These are phyloP conservation scores for Geotrichum aggregatum DNA, from an alignment of 1,139 yeast species.

Conservation along the genomic window DNA sequence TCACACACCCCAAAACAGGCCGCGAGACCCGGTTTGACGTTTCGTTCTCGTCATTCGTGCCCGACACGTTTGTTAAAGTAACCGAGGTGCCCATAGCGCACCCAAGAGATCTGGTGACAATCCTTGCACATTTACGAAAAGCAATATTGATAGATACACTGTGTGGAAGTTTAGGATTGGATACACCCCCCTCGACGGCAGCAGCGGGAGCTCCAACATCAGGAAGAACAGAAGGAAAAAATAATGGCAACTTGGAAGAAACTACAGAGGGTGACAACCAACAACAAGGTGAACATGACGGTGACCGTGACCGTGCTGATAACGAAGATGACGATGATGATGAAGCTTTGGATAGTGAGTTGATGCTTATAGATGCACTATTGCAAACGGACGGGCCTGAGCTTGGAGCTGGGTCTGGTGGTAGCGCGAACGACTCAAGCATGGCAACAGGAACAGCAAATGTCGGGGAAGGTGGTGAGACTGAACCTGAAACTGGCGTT, in stretches of 20 bases:
- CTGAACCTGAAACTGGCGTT: no score
- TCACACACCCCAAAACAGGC: conserved; percentile 19
- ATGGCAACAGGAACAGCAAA: neutral
- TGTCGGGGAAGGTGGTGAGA: neutral
- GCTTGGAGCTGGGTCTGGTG: conserved; percentile 1
- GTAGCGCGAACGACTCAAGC: neutral
- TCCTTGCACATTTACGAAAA: conserved; percentile 25
- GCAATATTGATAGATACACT: conserved; percentile 16
- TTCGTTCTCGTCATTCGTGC: conserved; percentile 33
- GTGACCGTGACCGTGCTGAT: neutral
- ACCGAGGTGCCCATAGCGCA: conserved; percentile 36
- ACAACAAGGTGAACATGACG: neutral
- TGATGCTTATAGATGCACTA: conserved; percentile 20
- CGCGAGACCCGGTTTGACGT: conserved; percentile 27
- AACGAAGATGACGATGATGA: conserved; percentile 18
- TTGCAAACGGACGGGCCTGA: neutral
- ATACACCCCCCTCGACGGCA: neutral
- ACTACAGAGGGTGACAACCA: no score
- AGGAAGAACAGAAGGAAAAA: neutral
- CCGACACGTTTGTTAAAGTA: conserved; percentile 32
- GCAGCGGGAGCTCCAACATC: neutral
- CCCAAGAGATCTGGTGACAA: conserved; percentile 31
- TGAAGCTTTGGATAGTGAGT: conserved; percentile 20
- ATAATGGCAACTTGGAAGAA: neutral
- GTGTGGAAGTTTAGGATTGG: conserved; percentile 16